Conservation (phyloP, 2,329 filamentous ascomycete genomes). For the Hirsutella rhossiliensis region DNA sequence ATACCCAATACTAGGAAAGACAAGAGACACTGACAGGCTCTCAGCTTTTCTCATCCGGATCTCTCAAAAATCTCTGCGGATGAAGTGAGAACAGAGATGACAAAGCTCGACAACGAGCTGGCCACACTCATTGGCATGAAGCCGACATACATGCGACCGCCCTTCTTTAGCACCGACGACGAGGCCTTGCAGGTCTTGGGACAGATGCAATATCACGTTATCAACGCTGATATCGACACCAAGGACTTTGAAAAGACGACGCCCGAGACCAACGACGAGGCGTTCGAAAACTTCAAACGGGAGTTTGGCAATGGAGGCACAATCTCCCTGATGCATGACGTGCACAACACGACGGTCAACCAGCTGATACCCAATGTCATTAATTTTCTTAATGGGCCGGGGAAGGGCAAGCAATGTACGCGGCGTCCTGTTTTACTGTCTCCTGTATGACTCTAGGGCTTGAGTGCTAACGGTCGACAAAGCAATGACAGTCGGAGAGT, state of each 20-base stretch:
- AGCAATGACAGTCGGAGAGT: conserved; percentile 4
- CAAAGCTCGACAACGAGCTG: conserved; percentile 19
- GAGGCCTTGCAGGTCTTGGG: conserved; percentile 14
- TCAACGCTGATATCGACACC: conserved; percentile 43
- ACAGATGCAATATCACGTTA: conserved; percentile 34
- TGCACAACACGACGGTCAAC: conserved; percentile 27
- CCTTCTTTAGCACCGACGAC: conserved; percentile 22
- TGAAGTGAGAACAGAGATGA: conserved; percentile 17
- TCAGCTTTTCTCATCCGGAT: conserved; percentile 20
- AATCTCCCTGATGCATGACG: conserved; percentile 36
- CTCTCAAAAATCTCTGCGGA: conserved; percentile 14
- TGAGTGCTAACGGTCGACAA: not conserved
- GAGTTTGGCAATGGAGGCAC: conserved; percentile 18
- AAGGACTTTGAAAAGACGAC: conserved; percentile 38
- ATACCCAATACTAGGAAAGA: conserved; percentile 7
- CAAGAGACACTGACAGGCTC: not conserved
- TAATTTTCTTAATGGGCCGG: not conserved
- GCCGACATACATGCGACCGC: conserved; percentile 23
- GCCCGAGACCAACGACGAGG: conserved; percentile 29
- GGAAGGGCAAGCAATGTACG: not conserved
- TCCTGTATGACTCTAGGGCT: too few species aligned
- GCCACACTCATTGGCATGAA: conserved; percentile 15
- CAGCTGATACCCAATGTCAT: conserved; percentile 14
- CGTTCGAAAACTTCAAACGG: conserved; percentile 16
- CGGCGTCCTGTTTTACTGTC: too few species aligned